Conservation (phyloP, 2,329 filamentous ascomycete genomes). For the Epichloe baconii region DNA sequence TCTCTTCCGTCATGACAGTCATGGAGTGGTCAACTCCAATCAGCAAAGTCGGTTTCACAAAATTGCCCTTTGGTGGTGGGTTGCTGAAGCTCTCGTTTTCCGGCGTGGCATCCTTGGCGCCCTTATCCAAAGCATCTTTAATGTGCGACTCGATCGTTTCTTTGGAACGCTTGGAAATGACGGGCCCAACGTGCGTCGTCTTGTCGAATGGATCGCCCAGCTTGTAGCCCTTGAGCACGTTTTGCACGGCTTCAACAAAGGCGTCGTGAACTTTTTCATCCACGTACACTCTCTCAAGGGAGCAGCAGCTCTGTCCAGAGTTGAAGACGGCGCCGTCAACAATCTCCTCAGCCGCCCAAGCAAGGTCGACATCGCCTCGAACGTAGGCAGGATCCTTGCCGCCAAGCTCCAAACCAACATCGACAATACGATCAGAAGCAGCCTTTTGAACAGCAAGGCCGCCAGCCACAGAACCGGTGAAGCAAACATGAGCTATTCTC, state of each 20-base stretch:
- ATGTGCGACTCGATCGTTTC: constrained; percentile 67
- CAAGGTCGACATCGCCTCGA: constrained; percentile 70
- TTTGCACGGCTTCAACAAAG: constrained; percentile 68
- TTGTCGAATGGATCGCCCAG: constrained; percentile 79
- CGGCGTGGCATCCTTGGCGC: constrained; percentile 74
- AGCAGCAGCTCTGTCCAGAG: constrained; percentile 95
- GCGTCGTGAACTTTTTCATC: constrained; percentile 71
- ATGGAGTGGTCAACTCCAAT: constrained; percentile 70
- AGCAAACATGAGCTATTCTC: constrained; percentile 70
- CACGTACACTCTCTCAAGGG: constrained; percentile 84
- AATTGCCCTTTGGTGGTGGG: constrained; percentile 70
- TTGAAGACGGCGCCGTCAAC: constrained; percentile 96
- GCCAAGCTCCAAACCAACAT: constrained; percentile 80
- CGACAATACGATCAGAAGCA: constrained; percentile 70
- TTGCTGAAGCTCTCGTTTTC: constrained; percentile 64
- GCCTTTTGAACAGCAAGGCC: constrained; percentile 77
- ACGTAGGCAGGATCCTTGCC: constrained; percentile 94
- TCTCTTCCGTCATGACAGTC: constrained; percentile 86
- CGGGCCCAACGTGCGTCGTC: constrained; percentile 72
- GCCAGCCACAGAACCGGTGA: constrained; percentile 84
- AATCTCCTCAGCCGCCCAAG: constrained; percentile 87
- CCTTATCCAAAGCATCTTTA: constrained; percentile 68
- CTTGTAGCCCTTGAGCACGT: constrained; percentile 68
- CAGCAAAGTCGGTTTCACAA: constrained; percentile 73
- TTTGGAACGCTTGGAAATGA: constrained; percentile 70